Base-by-base conservation (phyloP, 805 yeast species). In the Vanderwaltozyma polyspora region DNA sequence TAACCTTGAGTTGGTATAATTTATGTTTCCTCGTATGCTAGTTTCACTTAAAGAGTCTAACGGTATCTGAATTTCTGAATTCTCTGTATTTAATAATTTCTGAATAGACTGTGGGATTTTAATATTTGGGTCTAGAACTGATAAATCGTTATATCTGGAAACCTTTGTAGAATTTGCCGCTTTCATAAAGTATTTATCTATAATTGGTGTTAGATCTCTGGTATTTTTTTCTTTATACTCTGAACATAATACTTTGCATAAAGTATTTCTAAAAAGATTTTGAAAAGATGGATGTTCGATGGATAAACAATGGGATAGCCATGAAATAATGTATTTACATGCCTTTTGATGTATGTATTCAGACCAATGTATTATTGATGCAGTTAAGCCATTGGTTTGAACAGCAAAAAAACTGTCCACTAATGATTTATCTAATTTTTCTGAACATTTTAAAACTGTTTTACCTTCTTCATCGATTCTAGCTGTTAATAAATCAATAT, bases 331-430 rank as follows among this genome's bases (percentile, higher is more conserved):
- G 13, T 59, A 46, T 22, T 57, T 57, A 16, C 69, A 63, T 0
- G 74, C 49, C 28, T 62, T 63, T 38, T 74, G 75, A 39, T 74
- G 67, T 24, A 60, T 43, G 36, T 60, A 67, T 41, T 76, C 82
- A 24, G 72, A 50, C 29, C 69, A 64, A 4, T 73, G 62, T 13
- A 65, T 56, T 14, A 79, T 62, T 1, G 79, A 64, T 0, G 79
- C 75, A 9, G 74, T 70, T 33, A 79, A 60, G 0, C 79, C 78
- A 33, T 63, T 65, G 0, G 51, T 49, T 39, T 65, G 69, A 1
- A 70, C 69, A 7, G 52, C 50, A 28, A 55, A 55, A 31, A 64
- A 64, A 4, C 64, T 55, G 6, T 49, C 48, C 5, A 64, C 46
- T n/a, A 47, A 26, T 8, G 54, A 39, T n/a, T 44, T 34, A 4